Evolutionary conservation across 768 basidiomycete species (phyloP).

Genomic region (Trametes meyenii): DNA sequence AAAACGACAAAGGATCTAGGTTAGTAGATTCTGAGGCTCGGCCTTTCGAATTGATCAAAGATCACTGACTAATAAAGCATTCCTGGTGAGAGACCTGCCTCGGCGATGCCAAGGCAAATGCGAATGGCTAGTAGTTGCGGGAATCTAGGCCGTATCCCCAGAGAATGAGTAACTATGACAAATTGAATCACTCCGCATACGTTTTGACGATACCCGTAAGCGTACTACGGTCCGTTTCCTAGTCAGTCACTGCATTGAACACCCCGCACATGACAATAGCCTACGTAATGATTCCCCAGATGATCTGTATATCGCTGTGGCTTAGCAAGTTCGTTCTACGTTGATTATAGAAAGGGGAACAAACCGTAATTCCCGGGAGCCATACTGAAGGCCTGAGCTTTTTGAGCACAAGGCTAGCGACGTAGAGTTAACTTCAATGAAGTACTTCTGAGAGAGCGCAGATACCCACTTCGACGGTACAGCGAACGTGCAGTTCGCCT

Average conservation of each 20-base stretch:
- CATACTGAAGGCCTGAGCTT: slow-evolving; percentile 66
- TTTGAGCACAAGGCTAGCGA: slow-evolving; percentile 51
- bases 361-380: slow-evolving; percentile 65
- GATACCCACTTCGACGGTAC: slow-evolving; percentile 62
- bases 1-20: too few species aligned
- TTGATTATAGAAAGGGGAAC: slow-evolving; percentile 9
- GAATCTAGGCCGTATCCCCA: not conserved
- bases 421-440: not conserved
- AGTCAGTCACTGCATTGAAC: not conserved
- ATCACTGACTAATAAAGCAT: slow-evolving; percentile 63
- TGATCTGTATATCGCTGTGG: not conserved
- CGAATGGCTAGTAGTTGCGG: slow-evolving; percentile 1
- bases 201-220: slow-evolving; percentile 68
- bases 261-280: slow-evolving; percentile 57
- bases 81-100: slow-evolving; percentile 73
- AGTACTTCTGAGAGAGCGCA: not conserved
- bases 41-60: slow-evolving; percentile 17
- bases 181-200: slow-evolving; percentile 31
- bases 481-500: slow-evolving; percentile 66
- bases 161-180: too few species aligned
- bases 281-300: slow-evolving; percentile 64
- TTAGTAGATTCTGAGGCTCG: not conserved
- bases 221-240: slow-evolving; percentile 43
- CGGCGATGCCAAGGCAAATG: slow-evolving; percentile 55
- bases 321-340: not conserved